phyloP scores from a whole-genome alignment of 768 basidiomycete species.

The Exsudoporus frostii region DNA sequence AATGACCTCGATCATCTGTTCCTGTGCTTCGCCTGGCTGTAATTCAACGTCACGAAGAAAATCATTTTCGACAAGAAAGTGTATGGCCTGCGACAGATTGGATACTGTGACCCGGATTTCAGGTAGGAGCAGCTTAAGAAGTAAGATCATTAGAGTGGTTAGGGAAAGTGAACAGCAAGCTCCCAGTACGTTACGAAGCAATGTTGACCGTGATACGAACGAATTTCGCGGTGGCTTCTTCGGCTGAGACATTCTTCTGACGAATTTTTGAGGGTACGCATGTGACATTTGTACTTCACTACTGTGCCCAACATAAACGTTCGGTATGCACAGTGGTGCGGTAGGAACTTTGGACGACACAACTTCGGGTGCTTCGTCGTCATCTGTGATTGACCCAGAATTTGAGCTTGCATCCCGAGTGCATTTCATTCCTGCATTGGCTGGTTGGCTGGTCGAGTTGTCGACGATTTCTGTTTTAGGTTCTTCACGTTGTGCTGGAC shows the following conservation, averaged over 20 bases:
- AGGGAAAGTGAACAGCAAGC: background rate
- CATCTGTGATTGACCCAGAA: slow-evolving; percentile 32
- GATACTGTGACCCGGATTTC: slow-evolving; percentile 88
- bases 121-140: slow-evolving; percentile 65
- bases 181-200: slow-evolving; percentile 71
- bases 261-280: slow-evolving; percentile 2
- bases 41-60: slow-evolving; percentile 80
- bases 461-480: background rate
- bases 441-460: background rate
- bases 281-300: slow-evolving; percentile 5
- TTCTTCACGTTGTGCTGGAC: background rate
- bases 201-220: slow-evolving; percentile 62
- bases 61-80: slow-evolving; percentile 86
- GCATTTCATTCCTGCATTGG: background rate
- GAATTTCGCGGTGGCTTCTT: slow-evolving; percentile 56
- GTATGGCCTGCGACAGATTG: slow-evolving; percentile 89
- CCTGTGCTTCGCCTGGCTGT: slow-evolving; percentile 70
- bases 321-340: background rate
- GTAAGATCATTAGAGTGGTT: slow-evolving; percentile 5
- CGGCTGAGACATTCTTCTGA: slow-evolving; percentile 39
- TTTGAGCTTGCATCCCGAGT: slow-evolving; percentile 6
- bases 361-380: slow-evolving; percentile 53
- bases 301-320: slow-evolving; percentile 5
- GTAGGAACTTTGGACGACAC: slow-evolving; percentile 49
- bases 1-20: slow-evolving; percentile 62